Conservation (phyloP, 495 filamentous ascomycete species). For the Penicillium soppii region DNA sequence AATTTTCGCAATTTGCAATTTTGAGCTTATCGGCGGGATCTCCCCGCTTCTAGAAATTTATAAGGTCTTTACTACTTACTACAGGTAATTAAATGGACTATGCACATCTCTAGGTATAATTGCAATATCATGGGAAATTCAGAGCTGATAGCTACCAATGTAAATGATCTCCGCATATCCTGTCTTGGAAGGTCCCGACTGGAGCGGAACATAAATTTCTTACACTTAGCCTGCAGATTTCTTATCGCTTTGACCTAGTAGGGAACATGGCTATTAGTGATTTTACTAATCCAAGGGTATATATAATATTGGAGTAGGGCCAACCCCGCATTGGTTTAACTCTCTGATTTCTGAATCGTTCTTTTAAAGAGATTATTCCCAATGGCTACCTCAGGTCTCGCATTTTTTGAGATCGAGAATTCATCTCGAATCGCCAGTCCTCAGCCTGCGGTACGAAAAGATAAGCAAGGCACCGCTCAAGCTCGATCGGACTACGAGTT, state of each 20-base stretch:
- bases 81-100: too few species aligned
- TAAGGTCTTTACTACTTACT: neutral
- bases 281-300: neutral
- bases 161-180: too few species aligned
- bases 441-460: constrained; percentile 30
- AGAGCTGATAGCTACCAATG: too few species aligned
- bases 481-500: constrained; percentile 31
- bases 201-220: neutral
- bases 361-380: neutral
- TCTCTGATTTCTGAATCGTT: neutral
- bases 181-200: neutral
- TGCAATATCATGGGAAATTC: too few species aligned
- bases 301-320: too few species aligned
- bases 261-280: neutral
- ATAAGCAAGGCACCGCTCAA: constrained; percentile 27
- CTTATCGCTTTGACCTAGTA: neutral
- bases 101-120: too few species aligned
- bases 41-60: neutral
- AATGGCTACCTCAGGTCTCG: constrained; percentile 31
- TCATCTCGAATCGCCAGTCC: constrained; percentile 28
- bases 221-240: neutral
- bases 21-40: constrained; percentile 26
- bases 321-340: too few species aligned
- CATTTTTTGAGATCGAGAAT: constrained; percentile 37
- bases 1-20: constrained; percentile 12